Evolutionary conservation across 2,329 filamentous ascomycete genomes (phyloP), one percentile per base, ranked within the genome.

Genomic region (Hymenoscyphus albidus): DNA sequence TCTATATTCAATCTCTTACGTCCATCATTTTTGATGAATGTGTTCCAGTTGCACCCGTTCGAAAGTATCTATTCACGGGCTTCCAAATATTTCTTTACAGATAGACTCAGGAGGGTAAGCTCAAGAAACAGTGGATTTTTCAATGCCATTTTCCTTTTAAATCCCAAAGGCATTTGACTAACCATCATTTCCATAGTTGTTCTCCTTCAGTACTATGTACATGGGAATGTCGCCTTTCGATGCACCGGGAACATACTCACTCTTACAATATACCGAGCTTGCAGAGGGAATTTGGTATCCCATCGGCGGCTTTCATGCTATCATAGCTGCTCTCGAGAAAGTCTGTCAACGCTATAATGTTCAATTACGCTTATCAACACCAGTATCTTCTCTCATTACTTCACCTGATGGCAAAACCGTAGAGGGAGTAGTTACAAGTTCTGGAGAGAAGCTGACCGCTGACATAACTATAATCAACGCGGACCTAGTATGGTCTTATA

Each of bases 151-250:
- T 27, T 16, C 40, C 1, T 13, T 3, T 9, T 16, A 5, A 5
- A n/a, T 5, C 4, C 5, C 14, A 5, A n/a, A 51, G 12, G 2
- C 3, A 10, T 27, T 27, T 22, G 6, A 51, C 44, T 51, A 22
- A 51, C 44, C n/a, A 48, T 9, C 42, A 48, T 5, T 12, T 6
- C 0, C 1, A 1, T n/a, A 51, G 44, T 13, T 89, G 0, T 92
- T 92, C 69, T 92, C 89, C 0, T 92, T 92, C 76, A 88, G 85
- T 27, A 91, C 87, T 70, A 93, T 92, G 89, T 92, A 93, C 72
- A 89, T 92, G 86, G 90, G 90, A 0, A 92, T 92, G 89, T 87
- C 82, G 62, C 90, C 90, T 0, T 92, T 89, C 73, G 88, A 91
- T 72, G 89, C 90, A 0, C 90, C 89, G 0, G 88, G 86, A 3